These are phyloP conservation scores for Acmispon strigosus DNA, from an alignment of 306 rosid genomes.

Conservation along the genomic window DNA sequence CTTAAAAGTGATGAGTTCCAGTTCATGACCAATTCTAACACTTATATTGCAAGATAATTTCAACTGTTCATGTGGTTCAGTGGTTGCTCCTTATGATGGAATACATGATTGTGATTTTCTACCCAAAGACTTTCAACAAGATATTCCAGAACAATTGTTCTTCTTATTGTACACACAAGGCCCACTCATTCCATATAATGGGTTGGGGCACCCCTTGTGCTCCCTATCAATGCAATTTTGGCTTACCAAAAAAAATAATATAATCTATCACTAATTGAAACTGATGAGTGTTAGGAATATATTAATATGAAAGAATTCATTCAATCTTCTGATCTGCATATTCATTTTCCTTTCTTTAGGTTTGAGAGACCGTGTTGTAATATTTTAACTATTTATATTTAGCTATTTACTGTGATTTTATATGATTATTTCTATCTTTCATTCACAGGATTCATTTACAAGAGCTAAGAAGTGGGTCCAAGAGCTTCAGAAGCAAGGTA, in stretches of 20 bases:
- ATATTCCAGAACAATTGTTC: not conserved
- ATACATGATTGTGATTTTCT: not conserved
- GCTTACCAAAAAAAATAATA: too few relatives aligned
- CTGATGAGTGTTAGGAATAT: not conserved
- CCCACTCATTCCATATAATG: not conserved
- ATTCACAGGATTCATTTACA: constrained; percentile 39
- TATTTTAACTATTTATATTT: not conserved
- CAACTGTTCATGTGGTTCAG: not conserved
- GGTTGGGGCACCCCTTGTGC: too few relatives aligned
- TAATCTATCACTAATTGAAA: not conserved
- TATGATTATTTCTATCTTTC: not conserved
- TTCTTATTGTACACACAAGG: not conserved
- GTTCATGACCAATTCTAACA: too few relatives aligned
- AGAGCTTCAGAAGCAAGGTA: constrained; percentile 69
- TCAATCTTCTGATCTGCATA: not conserved
- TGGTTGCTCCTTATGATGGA: not conserved
- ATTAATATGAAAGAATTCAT: not conserved
- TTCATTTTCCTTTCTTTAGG: not conserved
- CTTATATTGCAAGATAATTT: too few relatives aligned
- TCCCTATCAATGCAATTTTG: too few relatives aligned
- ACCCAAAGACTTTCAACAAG: not conserved
- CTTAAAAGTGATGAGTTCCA: too few relatives aligned
- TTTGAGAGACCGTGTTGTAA: too few relatives aligned
- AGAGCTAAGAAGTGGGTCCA: constrained; percentile 65
- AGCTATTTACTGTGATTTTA: not conserved